Percentiles rank a stretch among this genome's conserved stretches.
Conservation (phyloP, 257 asterid species). For the Nyctanthes arbortristis region DNA sequence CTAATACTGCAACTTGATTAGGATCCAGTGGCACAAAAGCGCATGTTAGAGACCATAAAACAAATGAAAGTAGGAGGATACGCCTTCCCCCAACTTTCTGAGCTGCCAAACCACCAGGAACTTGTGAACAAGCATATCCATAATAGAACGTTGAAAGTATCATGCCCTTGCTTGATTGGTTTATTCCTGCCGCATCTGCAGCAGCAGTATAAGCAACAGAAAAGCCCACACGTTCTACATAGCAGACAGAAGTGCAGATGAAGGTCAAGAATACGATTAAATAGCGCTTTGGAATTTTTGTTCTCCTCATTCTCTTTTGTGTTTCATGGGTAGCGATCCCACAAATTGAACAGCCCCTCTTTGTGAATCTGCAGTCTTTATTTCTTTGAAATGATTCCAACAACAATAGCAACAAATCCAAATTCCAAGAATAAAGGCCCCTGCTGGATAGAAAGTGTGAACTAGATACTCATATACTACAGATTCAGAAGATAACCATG, state of each 20-base stretch:
- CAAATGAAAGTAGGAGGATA: conserved; percentile 74
- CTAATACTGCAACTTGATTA: conserved; percentile 49
- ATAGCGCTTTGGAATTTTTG: too few species aligned
- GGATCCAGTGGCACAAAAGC: conserved; percentile 81
- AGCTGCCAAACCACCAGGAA: conserved; percentile 98
- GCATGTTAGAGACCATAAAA: conserved; percentile 83
- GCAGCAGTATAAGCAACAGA: conserved; percentile 90
- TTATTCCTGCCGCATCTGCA: conserved; percentile 80
- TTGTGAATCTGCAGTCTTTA: background rate
- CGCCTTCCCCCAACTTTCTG: conserved; percentile 82
- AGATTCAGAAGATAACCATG: conserved; percentile 13
- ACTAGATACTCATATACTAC: background rate
- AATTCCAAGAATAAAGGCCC: conserved; percentile 20
- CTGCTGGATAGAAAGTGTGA: conserved; percentile 15
- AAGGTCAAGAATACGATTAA: conserved; percentile 60
- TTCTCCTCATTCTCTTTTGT: too few species aligned
- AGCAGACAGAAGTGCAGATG: conserved; percentile 87
- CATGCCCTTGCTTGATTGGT: conserved; percentile 80
- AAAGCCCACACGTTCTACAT: conserved; percentile 90
- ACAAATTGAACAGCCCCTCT: too few species aligned
- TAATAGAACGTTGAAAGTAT: conserved; percentile 83
- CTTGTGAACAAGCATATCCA: conserved; percentile 90
- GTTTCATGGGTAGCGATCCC: too few species aligned
- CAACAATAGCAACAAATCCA: conserved; percentile 9
- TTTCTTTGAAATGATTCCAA: background rate